phyloP scores from a whole-genome alignment of 2,329 filamentous ascomycete species.

The Onygena corvina region DNA sequence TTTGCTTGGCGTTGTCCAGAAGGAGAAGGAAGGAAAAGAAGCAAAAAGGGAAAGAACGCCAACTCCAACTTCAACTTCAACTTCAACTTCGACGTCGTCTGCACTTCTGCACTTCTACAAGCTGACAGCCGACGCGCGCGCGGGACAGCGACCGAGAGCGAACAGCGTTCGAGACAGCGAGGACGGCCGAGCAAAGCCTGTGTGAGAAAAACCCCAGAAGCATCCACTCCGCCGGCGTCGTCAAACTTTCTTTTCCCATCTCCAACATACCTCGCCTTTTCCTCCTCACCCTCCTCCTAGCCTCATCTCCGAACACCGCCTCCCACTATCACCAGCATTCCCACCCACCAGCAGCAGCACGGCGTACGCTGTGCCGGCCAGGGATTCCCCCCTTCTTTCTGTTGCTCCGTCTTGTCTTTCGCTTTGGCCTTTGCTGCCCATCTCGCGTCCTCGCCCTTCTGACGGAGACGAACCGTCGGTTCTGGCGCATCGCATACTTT shows the following conservation, averaged over 20 bases:
- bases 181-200: background rate
- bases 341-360: background rate
- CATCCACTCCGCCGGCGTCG: background rate
- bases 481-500: too few relatives aligned
- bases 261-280: background rate
- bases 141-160: too few relatives aligned
- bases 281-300: background rate
- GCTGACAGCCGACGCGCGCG: background rate
- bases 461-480: too few relatives aligned
- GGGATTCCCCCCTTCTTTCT: slow-evolving; percentile 33
- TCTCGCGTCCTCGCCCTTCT: too few relatives aligned
- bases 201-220: slow-evolving; percentile 1
- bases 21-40: background rate
- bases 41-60: background rate
- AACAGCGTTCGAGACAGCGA: background rate
- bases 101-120: background rate
- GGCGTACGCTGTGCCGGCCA: background rate
- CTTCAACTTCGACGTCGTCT: background rate
- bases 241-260: slow-evolving; percentile 3
- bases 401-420: slow-evolving; percentile 55
- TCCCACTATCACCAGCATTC: background rate
- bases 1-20: background rate
- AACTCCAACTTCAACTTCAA: background rate
- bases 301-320: background rate
- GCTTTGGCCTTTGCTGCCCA: too few relatives aligned